Base-by-base conservation (phyloP, 1,139 yeast species). In the Candida buenavistaensis region DNA sequence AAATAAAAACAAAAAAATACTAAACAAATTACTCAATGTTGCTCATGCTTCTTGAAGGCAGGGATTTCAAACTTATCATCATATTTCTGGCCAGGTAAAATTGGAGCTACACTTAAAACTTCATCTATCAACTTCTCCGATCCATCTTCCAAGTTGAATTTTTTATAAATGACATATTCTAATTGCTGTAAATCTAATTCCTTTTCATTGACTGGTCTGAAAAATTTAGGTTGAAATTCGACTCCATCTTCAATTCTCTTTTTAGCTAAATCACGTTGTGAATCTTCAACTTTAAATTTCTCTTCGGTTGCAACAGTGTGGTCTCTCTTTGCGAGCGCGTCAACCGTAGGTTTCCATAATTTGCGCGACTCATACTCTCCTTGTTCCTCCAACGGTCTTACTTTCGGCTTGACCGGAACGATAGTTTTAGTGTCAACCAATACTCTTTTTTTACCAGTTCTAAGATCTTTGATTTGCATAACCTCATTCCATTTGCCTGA, bases 401-500 rank as follows among this genome's bases (percentile, higher is more conserved):
- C 95, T 39, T 64, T 64, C 14, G 97, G 96, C 39, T 66, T 68
- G 23, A 60, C 45, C 3, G 80, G 78, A 3, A 45, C 48, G 5
- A 88, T 73, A 13, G 64, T 65, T 11, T 54, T 49, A 2, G 94
- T 78, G 53, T 92, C 95, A 46, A 80, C 81, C 14, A 88, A 72
- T 1, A 75, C 73, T 2, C 57, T 47, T 45, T 75, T 78, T 37
- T 65, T 54, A 11, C 74, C 73, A 1, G 78, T 72, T 29, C 64
- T 59, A 28, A 68, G 43, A 46, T 82, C 69, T 50, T 78, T 82
- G 39, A 89, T 77, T 38, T 82, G 76, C 78, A 92, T 82, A 2
- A 81, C 68, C 40, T 82, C 96, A 59, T 89, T 89, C 98, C 98
- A 92, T 59, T 92, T 92, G 12, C 98, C 98, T 5, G 82, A 52